Evolutionary conservation across 495 filamentous ascomycete genomes (phyloP).

Genomic region (Diplogelasinospora grovesii): DNA sequence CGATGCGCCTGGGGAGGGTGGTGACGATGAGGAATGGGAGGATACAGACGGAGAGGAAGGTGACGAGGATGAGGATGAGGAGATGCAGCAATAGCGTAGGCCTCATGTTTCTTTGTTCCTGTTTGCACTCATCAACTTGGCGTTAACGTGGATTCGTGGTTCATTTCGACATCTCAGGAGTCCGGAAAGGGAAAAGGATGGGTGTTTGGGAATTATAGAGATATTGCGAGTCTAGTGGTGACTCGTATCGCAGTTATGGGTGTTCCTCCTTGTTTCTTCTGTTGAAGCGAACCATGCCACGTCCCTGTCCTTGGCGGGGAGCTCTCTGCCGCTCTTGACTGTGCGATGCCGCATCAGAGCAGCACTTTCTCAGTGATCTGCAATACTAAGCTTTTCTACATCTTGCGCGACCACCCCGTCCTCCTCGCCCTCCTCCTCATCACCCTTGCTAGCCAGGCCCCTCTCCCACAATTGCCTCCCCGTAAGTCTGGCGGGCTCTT

Average conservation of each 20-base stretch:
- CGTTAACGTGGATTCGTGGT: slow-evolving; percentile 7
- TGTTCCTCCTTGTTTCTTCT: too few species aligned
- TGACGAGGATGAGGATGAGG: slow-evolving; percentile 19
- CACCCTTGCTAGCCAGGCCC: slow-evolving; percentile 66
- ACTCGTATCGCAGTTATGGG: too few species aligned
- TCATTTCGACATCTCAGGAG: slow-evolving; percentile 14
- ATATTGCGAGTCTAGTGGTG: too few species aligned
- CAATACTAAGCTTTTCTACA: slow-evolving; percentile 63
- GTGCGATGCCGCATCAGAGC: too few species aligned
- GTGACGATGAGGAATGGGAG: slow-evolving; percentile 46
- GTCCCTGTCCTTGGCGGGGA: too few species aligned
- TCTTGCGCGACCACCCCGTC: slow-evolving; percentile 46
- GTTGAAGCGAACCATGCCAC: too few species aligned
- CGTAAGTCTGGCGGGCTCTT: slow-evolving; percentile 59
- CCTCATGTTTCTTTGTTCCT: neutral
- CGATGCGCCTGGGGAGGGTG: slow-evolving; percentile 41
- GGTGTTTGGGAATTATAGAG: slow-evolving; percentile 1
- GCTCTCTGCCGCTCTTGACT: too few species aligned
- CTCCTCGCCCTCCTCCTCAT: slow-evolving; percentile 60
- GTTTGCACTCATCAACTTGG: slow-evolving; percentile 1
- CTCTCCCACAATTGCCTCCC: slow-evolving; percentile 81
- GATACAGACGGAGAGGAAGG: slow-evolving; percentile 32
- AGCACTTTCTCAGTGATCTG: slow-evolving; percentile 22
- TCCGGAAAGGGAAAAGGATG: slow-evolving; percentile 18
- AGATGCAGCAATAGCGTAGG: slow-evolving; percentile 25